Percentiles rank a stretch among this genome's conserved stretches.
Evolutionary conservation across 805 yeast genomes (phyloP).

Genomic region (Candida bentonensis): DNA sequence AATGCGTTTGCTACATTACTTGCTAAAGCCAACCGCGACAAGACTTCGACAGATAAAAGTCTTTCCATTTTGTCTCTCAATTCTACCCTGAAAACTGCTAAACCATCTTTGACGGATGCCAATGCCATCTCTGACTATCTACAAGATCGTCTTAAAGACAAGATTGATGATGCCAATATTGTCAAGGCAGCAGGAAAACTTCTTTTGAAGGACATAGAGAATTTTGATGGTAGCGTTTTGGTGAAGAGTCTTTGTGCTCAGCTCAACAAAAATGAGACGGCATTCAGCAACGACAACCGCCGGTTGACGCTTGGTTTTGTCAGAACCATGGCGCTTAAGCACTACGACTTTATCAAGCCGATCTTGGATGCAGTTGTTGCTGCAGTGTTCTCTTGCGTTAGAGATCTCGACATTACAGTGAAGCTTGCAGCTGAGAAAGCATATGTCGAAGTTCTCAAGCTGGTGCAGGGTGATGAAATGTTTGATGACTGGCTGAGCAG

Average conservation of each 20-base stretch:
- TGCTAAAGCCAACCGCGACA: not conserved
- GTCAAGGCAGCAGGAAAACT: conserved; percentile 72
- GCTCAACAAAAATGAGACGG: conserved; percentile 41
- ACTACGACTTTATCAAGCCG: conserved; percentile 37
- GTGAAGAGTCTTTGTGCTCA: conserved; percentile 32
- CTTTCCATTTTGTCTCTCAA: not conserved
- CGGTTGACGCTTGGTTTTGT: conserved; percentile 63
- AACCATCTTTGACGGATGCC: not conserved
- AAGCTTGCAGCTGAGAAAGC: conserved; percentile 92
- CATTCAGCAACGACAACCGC: conserved; percentile 53
- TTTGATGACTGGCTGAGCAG: conserved; percentile 53
- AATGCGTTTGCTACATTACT: not conserved
- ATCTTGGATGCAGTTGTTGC: conserved; percentile 48
- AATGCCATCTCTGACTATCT: not conserved
- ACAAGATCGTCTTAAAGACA: conserved; percentile 5
- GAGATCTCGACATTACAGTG: conserved; percentile 83
- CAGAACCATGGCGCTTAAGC: conserved; percentile 58
- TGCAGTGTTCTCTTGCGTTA: conserved; percentile 63
- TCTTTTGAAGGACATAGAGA: conserved; percentile 31
- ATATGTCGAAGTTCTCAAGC: conserved; percentile 52
- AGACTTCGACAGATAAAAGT: not conserved
- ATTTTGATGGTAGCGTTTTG: conserved; percentile 23
- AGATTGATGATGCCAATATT: conserved; percentile 60
- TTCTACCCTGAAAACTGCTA: not conserved
- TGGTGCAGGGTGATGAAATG: conserved; percentile 45